Percentiles rank a stretch among this genome's conserved stretches.
Evolutionary conservation across 495 filamentous ascomycete species (phyloP).

Genomic region (Mycothermus thermophilus): DNA sequence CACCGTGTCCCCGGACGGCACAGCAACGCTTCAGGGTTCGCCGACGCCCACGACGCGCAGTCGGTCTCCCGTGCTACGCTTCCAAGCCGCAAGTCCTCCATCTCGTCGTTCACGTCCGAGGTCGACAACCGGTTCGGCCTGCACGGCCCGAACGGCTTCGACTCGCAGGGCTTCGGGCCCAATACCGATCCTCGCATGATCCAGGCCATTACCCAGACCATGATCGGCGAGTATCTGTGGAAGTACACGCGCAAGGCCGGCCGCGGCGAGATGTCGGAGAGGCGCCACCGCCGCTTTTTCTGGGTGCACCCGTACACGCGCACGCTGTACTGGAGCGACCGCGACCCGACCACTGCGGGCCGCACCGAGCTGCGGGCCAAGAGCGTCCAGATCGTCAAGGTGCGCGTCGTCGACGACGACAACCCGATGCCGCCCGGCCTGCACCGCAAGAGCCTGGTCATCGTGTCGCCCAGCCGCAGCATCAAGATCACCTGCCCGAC

Average conservation of each 20-base stretch:
- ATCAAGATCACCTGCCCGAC: conserved; percentile 92
- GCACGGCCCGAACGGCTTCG: conserved; percentile 39
- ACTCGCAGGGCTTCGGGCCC: conserved; percentile 44
- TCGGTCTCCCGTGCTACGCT: conserved; percentile 25
- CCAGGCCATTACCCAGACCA: conserved; percentile 96
- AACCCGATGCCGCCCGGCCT: conserved; percentile 91
- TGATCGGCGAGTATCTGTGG: conserved; percentile 98
- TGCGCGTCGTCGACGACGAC: conserved; percentile 87
- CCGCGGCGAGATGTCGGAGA: conserved; percentile 70
- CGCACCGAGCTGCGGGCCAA: conserved; percentile 74
- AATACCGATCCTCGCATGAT: conserved; percentile 94
- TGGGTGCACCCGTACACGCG: conserved; percentile 98
- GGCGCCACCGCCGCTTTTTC: conserved; percentile 88
- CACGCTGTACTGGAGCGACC: conserved; percentile 91
- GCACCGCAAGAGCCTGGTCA: conserved; percentile 80
- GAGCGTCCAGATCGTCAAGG: conserved; percentile 86
- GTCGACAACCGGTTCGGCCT: conserved; percentile 82
- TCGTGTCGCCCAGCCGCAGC: conserved; percentile 75
- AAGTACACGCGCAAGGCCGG: conserved; percentile 93
- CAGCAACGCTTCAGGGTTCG: conserved; percentile 21
- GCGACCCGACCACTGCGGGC: conserved; percentile 67
- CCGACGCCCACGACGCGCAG: conserved; percentile 29
- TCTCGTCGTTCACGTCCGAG: conserved; percentile 92
- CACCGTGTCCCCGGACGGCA: conserved; percentile 20
- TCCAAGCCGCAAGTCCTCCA: conserved; percentile 57